Conservation (phyloP, 2,329 filamentous ascomycete genomes). For the Botrytis hyacinthi region DNA sequence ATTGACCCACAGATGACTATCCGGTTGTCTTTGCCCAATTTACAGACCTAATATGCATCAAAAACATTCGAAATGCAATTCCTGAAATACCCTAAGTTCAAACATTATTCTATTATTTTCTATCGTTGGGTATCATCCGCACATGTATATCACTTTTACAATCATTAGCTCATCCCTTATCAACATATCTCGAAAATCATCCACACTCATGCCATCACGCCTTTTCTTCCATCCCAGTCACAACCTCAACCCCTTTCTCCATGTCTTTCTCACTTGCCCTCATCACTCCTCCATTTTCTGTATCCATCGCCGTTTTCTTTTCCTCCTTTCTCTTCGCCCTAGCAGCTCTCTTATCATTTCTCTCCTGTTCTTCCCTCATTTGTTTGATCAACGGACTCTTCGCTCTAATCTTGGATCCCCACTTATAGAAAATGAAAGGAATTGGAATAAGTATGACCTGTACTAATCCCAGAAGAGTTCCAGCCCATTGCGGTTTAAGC, state of each 20-base stretch:
- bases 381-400: slow-evolving; percentile 47
- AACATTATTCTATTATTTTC: slow-evolving; percentile 3
- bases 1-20: neutral
- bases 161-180: neutral
- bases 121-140: neutral
- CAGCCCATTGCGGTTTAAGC: slow-evolving; percentile 75
- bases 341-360: slow-evolving; percentile 29
- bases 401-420: slow-evolving; percentile 52
- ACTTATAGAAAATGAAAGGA: slow-evolving; percentile 73
- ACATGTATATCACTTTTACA: neutral
- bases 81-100: neutral
- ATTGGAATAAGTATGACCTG: slow-evolving; percentile 76
- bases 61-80: neutral
- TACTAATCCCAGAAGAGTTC: slow-evolving; percentile 70
- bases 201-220: neutral
- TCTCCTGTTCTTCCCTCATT: slow-evolving; percentile 40
- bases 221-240: slow-evolving; percentile 10
- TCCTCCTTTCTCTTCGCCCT: slow-evolving; percentile 24
- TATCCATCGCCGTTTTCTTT: slow-evolving; percentile 22
- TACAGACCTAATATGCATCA: neutral
- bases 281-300: slow-evolving; percentile 10
- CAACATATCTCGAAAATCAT: neutral
- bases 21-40: neutral
- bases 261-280: neutral
- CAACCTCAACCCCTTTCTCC: slow-evolving; percentile 16